Conservation (phyloP, 331 rosid genomes). For the Pyrus hybrid region DNA sequence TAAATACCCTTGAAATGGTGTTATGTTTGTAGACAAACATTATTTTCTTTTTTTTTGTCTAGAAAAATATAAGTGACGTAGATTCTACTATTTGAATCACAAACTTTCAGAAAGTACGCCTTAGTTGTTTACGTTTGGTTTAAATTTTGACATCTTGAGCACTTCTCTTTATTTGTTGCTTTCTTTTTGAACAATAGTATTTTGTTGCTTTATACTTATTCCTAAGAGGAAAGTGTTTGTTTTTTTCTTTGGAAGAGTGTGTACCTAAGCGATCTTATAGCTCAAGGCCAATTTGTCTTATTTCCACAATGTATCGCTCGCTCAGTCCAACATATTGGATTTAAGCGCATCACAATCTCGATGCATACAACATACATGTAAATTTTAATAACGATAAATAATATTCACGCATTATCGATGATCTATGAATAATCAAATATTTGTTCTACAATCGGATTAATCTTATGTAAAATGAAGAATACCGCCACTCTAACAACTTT, state of each 20-base stretch:
- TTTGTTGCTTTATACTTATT: neutral
- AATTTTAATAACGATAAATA: no score
- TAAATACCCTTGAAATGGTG: neutral
- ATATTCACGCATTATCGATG: neutral
- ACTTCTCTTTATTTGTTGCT: neutral
- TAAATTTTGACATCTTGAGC: neutral
- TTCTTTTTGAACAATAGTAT: no score
- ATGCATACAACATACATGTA: no score
- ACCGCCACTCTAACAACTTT: neutral
- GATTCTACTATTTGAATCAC: no score
- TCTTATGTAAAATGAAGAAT: neutral
- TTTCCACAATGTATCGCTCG: neutral
- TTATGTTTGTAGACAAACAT: neutral
- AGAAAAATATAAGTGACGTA: no score
- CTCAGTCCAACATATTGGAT: no score
- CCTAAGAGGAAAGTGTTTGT: neutral
- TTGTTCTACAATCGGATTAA: neutral
- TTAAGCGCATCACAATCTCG: no score
- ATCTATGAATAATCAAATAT: no score
- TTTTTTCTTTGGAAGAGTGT: neutral
- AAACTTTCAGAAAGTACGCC: fast-evolving
- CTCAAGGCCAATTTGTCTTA: neutral
- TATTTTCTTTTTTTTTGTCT: neutral
- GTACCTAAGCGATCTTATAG: neutral
- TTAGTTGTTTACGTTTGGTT: no score